Percentiles rank a stretch among this genome's conserved stretches.
These are phyloP conservation scores for Cystoisospora suis DNA, from an alignment of 169 alveolate genomes.

Conservation along the genomic window DNA sequence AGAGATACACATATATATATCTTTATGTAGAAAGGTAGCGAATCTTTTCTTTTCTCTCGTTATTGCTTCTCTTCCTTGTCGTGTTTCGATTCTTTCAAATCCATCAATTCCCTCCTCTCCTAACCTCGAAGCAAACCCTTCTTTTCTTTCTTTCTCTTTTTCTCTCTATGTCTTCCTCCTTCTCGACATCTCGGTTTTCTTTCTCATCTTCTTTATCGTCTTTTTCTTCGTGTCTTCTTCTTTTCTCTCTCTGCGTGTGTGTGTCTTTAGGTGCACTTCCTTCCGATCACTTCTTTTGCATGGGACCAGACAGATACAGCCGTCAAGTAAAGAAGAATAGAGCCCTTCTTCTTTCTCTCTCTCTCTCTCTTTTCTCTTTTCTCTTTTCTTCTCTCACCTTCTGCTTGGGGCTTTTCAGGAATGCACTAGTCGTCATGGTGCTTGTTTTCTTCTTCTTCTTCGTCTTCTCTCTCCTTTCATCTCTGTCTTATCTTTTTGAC, in stretches of 20 bases:
- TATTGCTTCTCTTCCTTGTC: too few species aligned
- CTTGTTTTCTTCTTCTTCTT: background rate
- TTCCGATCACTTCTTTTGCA: constrained; percentile 29
- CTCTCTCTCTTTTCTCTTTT: background rate
- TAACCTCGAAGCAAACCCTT: background rate
- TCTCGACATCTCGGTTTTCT: background rate
- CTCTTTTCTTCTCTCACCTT: background rate
- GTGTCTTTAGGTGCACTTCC: constrained; percentile 4
- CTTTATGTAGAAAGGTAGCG: too few species aligned
- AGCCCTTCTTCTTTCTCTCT: background rate
- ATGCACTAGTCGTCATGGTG: background rate
- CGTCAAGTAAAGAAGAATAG: background rate
- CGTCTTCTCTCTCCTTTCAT: background rate
- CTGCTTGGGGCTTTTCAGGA: background rate
- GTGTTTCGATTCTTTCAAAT: too few species aligned
- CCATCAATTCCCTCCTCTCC: background rate
- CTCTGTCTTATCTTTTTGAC: background rate
- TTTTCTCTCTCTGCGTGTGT: too few species aligned
- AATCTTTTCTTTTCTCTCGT: too few species aligned
- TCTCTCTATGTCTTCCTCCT: background rate
- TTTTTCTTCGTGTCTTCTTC: too few species aligned
- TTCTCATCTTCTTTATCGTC: too few species aligned
- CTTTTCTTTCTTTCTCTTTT: background rate
- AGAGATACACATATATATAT: too few species aligned
- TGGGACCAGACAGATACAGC: constrained; percentile 18